Base-by-base conservation (phyloP, 371 early-diverging fungal species). In the Mortierella sp. region DNA sequence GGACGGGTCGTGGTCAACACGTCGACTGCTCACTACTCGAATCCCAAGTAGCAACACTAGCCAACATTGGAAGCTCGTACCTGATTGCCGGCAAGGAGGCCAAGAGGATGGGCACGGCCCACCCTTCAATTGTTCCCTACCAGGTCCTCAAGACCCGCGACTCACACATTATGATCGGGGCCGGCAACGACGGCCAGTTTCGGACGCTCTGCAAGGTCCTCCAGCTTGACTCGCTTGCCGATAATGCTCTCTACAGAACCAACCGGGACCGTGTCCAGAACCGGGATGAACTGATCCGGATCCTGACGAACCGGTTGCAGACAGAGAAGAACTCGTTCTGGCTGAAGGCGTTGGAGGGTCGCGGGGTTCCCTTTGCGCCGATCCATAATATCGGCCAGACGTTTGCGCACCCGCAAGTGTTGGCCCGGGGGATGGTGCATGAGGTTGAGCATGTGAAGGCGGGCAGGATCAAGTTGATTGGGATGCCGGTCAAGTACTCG, bases 111-210 rank as follows among this genome's bases (percentile, higher is more conserved):
- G 98, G 97, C 13, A 96, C 97, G 3, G 87, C 92, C 2, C 98
- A 98, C 79, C 90, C 95, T 2, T 93, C 96, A 1, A 97, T 98
- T 63, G 98, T 96, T 2, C 98, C 98, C 29, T 98, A 98, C 82
- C 95, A 97, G 76, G 94, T 92, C 9, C 92, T 97, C 45, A 89
- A 90, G 1, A 97, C 96, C n/a, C 88, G 86, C n/a, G 94, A 96
- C 81, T 93, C 93, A 0, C 89, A 91, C 85, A 91, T 98, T 43
- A 93, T 97, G 88, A 87, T 98, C 45, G 98, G 97, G 1, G 94
- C 95, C 0, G 98, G 97, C 3, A 97, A 96, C 81, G 95, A 97
- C 74, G 83, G 87, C 6, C 97, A 97, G 76, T 97, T 95, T 84
- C 79, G 80, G 19, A 91, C 92, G 19, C 86, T 96, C 2, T 92